Evolutionary conservation across 2,329 filamentous ascomycete species (phyloP), one percentile per base, ranked within the genome.

Genomic region (Fusarium beomiforme): DNA sequence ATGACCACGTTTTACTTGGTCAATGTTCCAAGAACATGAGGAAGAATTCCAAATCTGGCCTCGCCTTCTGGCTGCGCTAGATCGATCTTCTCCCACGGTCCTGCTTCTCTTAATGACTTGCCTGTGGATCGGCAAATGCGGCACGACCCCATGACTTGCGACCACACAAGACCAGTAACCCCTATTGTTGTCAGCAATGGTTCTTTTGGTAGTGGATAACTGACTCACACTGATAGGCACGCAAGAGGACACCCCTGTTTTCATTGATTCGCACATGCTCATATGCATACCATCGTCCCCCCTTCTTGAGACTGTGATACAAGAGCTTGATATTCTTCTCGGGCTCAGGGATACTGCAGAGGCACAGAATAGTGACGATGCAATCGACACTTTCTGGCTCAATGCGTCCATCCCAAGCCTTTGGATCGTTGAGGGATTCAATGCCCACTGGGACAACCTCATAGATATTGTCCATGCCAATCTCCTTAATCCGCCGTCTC

Each of bases 261-360:
- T 80, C 37, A 34, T 43, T 79, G 53, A 78, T 79, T 59, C 78
- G 76, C 41, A 91, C 87, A 73, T 91, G 89, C 80, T 91, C 89
- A 71, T 86, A 91, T 2, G 89, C 84, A 67, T 90, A 89, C 88
- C 89, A 91, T 39, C 85, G 81, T 0, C 89, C 89, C 8, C 89
- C 89, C 8, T 87, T 85, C 79, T 89, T 90, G 64, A 91, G 81
- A 56, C 86, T 85, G 34, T 82, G 79, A 76, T 90, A 90, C 33
- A 91, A 78, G 68, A 86, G 84, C 61, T 78, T 79, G 65, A 89
- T 84, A 64, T 90, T 88, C 70, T 81, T 79, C 73, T 87, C 81
- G 6, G 88, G 89, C 6, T 89, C 85, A 1, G 90, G 90, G 54
- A 91, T 90, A 71, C 87, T 88, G 81, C 89, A 92, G 34, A 91